Evolutionary conservation across 768 basidiomycete genomes (phyloP), one percentile per base, ranked within the genome.

Genomic region (Russula vinacea): DNA sequence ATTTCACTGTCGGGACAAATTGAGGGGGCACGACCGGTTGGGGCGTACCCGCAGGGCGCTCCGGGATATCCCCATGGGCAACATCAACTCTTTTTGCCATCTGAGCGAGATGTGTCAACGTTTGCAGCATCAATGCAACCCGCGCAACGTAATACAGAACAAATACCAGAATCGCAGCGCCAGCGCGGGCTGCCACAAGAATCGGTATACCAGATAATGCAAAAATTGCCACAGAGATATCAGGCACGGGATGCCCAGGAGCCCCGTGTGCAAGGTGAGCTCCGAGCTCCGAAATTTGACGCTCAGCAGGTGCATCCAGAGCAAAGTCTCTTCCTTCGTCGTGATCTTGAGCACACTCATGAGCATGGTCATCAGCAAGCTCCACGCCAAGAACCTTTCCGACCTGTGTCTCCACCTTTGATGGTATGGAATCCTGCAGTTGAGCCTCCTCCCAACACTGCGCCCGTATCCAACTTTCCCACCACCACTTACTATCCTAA

Each of bases 401-500:
- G 80, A 19, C 82, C 83, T 33, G 69, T 75, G 14, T 90, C 87
- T 29, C 87, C 84, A 59, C 86, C 85, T 1, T 79, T 88, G 74
- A 70, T 88, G 42, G 71, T 81, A n/a, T 94, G 92, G 91, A 90
- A 93, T 74, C 85, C 92, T 11, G 84, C 88, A 19, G 65, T 86
- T 19, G 88, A 91, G 66, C 89, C 91, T 0, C 94, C 94, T 4
- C 91, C 93, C 4, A 85, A 79, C 37, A 77, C 76, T 44, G 75
- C 80, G 22, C 85, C 86, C 22, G 69, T 74, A 0, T 83, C 79
- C 70, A 82, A 80, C 69, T 91, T 88, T 68, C 87, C 88, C n/a
- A 73, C 82, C 37, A 83, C 88, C 65, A 87, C 88, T 0, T 89
- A 90, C 73, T 96, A 90, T 73, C 81, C 86, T 40, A 93, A 95